Percentiles rank a stretch among this genome's conserved stretches.
Conservation (phyloP, 179 eudicot genomes). For the Silene vulgaris region DNA sequence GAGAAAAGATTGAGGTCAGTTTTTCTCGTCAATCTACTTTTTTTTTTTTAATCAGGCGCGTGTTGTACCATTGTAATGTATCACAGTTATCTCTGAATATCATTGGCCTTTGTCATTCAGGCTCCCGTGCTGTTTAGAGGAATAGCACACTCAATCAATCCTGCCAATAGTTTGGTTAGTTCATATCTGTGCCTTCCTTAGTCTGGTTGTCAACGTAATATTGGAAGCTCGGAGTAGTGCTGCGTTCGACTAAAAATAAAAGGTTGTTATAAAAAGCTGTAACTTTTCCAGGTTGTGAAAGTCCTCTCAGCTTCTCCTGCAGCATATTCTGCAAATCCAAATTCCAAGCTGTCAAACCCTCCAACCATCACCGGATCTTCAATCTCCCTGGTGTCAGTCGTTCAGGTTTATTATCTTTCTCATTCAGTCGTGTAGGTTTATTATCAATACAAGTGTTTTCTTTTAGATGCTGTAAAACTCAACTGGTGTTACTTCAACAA, state of each 20-base stretch:
- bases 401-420: slow-evolving; percentile 48
- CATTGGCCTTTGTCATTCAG: slow-evolving; percentile 27
- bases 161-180: slow-evolving; percentile 68
- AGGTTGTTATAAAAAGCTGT: slow-evolving; percentile 4
- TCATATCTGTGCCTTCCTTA: neutral
- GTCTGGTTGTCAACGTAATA: neutral
- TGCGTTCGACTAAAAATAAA: neutral
- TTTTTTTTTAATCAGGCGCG: neutral
- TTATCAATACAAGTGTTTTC: neutral
- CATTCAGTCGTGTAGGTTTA: slow-evolving; percentile 57
- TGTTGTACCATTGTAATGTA: neutral
- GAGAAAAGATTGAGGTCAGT: slow-evolving; percentile 59
- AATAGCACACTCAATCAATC: slow-evolving; percentile 68
- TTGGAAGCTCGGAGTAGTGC: neutral
- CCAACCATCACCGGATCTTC: slow-evolving; percentile 69
- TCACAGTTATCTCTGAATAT: slow-evolving; percentile 10
- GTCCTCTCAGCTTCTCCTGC: slow-evolving; percentile 80
- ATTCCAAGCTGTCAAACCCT: slow-evolving; percentile 50
- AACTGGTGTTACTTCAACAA: slow-evolving; percentile 7
- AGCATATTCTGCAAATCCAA: slow-evolving; percentile 82
- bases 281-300: slow-evolving; percentile 47
- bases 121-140: slow-evolving; percentile 82
- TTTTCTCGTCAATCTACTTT: neutral
- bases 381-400: slow-evolving; percentile 74
- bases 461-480: neutral